A percentile compares a stretch with the other conserved stretches of the same genome.
Evolutionary conservation across 148 eudicot genomes (phyloP).

Genomic region (Fallopia convolvulus): DNA sequence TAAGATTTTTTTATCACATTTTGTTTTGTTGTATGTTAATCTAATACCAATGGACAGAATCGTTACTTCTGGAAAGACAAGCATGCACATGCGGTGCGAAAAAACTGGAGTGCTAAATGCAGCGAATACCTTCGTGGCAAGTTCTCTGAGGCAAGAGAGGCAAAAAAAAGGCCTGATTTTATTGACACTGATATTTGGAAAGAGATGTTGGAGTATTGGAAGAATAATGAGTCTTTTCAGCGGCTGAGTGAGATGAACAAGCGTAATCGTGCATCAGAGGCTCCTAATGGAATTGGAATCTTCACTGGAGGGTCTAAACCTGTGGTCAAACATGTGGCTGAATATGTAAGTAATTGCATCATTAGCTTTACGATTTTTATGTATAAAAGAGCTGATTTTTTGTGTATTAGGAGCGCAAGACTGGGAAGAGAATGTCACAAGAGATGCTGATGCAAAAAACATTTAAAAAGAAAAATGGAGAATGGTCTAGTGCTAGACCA

Average conservation of each 20-base stretch:
- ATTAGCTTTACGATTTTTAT: not conserved
- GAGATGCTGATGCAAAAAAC: no score
- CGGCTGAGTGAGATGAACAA: not conserved
- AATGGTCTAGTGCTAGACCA: not conserved
- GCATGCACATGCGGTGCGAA: not conserved
- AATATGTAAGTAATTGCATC: not conserved
- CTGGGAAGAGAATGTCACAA: not conserved
- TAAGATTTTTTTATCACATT: no score
- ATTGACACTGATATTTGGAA: not conserved
- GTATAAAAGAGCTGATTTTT: not conserved
- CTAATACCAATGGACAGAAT: no score
- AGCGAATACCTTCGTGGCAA: not conserved
- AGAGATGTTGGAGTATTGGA: not conserved
- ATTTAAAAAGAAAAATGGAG: not conserved
- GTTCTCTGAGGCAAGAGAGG: not conserved
- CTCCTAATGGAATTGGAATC: not conserved
- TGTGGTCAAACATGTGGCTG: not conserved
- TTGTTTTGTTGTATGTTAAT: no score
- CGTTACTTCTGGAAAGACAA: not conserved
- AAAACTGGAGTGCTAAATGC: not conserved
- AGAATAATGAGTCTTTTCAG: not conserved
- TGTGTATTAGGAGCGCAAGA: not conserved
- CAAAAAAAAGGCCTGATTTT: not conserved
- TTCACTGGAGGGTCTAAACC: not conserved
- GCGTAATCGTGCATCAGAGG: not conserved